These are phyloP conservation scores for Phialophora chinensis DNA, from an alignment of 2,329 filamentous ascomycete species.

Conservation along the genomic window DNA sequence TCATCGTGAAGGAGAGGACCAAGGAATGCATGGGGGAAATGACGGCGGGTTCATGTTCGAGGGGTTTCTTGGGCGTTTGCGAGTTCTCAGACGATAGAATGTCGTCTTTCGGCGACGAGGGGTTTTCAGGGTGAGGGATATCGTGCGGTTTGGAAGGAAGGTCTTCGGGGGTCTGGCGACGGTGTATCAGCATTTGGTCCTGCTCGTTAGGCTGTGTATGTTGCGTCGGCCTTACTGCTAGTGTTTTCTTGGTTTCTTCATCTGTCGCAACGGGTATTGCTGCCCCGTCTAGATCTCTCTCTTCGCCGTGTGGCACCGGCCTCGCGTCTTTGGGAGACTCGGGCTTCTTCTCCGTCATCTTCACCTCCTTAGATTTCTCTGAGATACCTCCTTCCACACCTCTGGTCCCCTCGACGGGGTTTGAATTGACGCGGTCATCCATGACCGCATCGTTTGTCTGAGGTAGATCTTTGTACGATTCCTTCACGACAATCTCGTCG, in stretches of 20 bases:
- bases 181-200: slow-evolving; percentile 17
- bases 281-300: slow-evolving; percentile 51
- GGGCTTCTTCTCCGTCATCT: slow-evolving; percentile 75
- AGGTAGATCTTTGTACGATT: slow-evolving; percentile 53
- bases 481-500: slow-evolving; percentile 42
- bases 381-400: slow-evolving; percentile 90
- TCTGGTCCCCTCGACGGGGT: slow-evolving; percentile 82
- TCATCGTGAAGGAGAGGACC: slow-evolving; percentile 93
- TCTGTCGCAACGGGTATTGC: slow-evolving; percentile 46
- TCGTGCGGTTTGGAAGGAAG: slow-evolving; percentile 80
- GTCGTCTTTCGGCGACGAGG: slow-evolving; percentile 67
- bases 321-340: slow-evolving; percentile 84
- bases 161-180: slow-evolving; percentile 75
- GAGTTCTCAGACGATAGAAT: slow-evolving; percentile 60
- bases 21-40: slow-evolving; percentile 88
- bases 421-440: slow-evolving; percentile 79
- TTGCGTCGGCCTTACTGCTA: slow-evolving; percentile 59
- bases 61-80: slow-evolving; percentile 38
- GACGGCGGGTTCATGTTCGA: slow-evolving; percentile 50
- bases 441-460: slow-evolving; percentile 79
- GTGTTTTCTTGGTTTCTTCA: slow-evolving; percentile 53
- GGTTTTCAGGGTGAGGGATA: slow-evolving; percentile 71
- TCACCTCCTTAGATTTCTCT: slow-evolving; percentile 79
- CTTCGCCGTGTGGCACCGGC: slow-evolving; percentile 79
- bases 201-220: background rate